phyloP scores from a whole-genome alignment of 2,329 filamentous ascomycete species.

The Tetracladium maxilliforme region DNA sequence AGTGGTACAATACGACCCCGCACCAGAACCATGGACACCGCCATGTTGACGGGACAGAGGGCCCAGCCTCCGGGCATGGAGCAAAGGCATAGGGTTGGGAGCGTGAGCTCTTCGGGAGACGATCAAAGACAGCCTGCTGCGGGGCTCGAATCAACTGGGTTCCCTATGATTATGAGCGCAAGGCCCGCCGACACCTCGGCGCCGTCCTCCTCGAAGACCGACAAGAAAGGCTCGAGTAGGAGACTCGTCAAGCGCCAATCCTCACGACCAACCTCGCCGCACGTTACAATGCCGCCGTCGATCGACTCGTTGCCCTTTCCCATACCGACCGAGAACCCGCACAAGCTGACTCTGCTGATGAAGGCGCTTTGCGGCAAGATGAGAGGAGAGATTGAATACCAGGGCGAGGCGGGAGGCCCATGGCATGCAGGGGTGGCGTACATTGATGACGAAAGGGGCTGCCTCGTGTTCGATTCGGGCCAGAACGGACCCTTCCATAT shows the following conservation, averaged over 20 bases:
- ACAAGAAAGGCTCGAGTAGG: slow-evolving; percentile 31
- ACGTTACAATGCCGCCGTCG: slow-evolving; percentile 35
- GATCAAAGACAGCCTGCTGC: too few species aligned
- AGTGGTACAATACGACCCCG: too few species aligned
- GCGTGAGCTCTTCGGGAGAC: too few species aligned
- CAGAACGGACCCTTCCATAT: slow-evolving; percentile 49
- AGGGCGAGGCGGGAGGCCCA: slow-evolving; percentile 39
- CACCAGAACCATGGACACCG: too few species aligned
- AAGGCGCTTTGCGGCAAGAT: slow-evolving; percentile 64
- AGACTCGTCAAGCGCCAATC: slow-evolving; percentile 39
- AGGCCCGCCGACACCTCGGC: too few species aligned
- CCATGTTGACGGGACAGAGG: too few species aligned
- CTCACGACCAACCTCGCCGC: slow-evolving; percentile 39
- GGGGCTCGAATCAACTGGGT: too few species aligned
- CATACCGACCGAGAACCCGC: slow-evolving; percentile 51
- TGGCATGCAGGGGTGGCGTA: slow-evolving; percentile 64
- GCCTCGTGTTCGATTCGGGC: slow-evolving; percentile 60
- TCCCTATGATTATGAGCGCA: too few species aligned
- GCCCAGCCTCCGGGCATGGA: too few species aligned
- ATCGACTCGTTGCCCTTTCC: slow-evolving; percentile 45
- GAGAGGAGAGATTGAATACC: slow-evolving; percentile 65
- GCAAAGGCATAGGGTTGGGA: too few species aligned
- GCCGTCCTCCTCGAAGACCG: too few species aligned
- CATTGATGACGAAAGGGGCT: slow-evolving; percentile 63
- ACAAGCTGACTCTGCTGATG: slow-evolving; percentile 62